Percentiles rank a stretch among this genome's conserved stretches.
Evolutionary conservation across 306 rosid species (phyloP).

Genomic region (Begonia peltatifolia): DNA sequence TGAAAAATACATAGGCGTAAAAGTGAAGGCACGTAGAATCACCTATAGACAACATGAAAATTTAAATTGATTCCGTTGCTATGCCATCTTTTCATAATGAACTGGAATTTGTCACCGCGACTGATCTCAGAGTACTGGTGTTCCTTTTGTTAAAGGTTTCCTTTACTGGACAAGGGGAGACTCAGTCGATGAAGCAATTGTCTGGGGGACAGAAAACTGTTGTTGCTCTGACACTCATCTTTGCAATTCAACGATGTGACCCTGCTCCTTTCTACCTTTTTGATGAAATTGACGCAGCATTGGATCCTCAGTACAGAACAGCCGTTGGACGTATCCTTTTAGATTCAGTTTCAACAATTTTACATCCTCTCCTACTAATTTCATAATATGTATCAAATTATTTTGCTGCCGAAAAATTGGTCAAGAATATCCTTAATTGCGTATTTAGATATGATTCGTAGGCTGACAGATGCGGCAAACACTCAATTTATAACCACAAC

Average conservation of each 20-base stretch:
- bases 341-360: not conserved
- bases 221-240: constrained; percentile 92
- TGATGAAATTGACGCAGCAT: constrained; percentile 95
- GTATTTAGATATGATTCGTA: constrained; percentile 76
- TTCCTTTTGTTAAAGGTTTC: constrained; percentile 52
- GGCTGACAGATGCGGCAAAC: constrained; percentile 68
- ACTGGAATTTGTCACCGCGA: not conserved
- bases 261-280: constrained; percentile 98
- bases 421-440: constrained; percentile 30
- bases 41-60: not conserved
- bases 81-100: not conserved
- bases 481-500: constrained; percentile 96
- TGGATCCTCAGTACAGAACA: constrained; percentile 96
- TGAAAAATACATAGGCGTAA: constrained; percentile 92
- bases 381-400: not conserved
- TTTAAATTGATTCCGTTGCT: constrained; percentile 1
- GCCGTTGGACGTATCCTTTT: constrained; percentile 94
- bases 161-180: constrained; percentile 95
- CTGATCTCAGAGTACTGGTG: too few species aligned
- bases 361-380: not conserved
- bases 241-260: constrained; percentile 98
- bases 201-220: constrained; percentile 99
- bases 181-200: constrained; percentile 97
- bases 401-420: constrained; percentile 7
- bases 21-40: constrained; percentile 71